Conservation (phyloP, 2,329 filamentous ascomycete species). For the Ophiostoma australiae region DNA sequence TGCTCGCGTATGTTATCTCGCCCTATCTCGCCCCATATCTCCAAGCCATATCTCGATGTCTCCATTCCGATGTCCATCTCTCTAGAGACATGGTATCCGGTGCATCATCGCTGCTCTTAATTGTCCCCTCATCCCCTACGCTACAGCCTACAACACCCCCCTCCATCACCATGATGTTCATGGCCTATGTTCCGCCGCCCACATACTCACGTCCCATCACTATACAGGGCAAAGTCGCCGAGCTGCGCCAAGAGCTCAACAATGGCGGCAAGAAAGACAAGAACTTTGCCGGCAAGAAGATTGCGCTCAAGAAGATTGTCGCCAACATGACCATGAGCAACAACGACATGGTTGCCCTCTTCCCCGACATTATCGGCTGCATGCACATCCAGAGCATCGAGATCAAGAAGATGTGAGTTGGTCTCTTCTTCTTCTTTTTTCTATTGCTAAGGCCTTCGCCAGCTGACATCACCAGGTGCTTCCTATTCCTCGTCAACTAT, state of each 20-base stretch:
- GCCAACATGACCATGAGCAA: slow-evolving; percentile 99
- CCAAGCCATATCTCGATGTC: background rate
- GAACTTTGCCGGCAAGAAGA: slow-evolving; percentile 91
- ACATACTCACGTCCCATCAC: slow-evolving; percentile 49
- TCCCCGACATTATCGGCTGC: slow-evolving; percentile 89
- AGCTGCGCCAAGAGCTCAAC: slow-evolving; percentile 89
- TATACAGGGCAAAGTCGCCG: slow-evolving; percentile 94
- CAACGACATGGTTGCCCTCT: slow-evolving; percentile 97
- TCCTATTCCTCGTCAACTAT: slow-evolving; percentile 95
- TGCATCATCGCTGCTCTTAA: background rate
- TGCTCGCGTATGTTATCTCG: slow-evolving; percentile 65
- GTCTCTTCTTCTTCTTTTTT: background rate
- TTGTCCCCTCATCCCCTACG: background rate
- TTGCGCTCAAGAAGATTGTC: slow-evolving; percentile 97
- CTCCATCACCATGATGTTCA: slow-evolving; percentile 43
- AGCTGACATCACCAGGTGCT: slow-evolving; percentile 63
- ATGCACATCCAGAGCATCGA: slow-evolving; percentile 94
- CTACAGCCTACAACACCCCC: background rate
- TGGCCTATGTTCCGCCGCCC: slow-evolving; percentile 48
- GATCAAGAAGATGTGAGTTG: slow-evolving; percentile 95
- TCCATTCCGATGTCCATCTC: background rate
- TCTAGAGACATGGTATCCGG: slow-evolving; percentile 5
- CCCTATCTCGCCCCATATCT: background rate
- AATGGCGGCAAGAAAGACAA: slow-evolving; percentile 97
- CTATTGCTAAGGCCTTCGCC: too few species aligned